A percentile compares a stretch with the other conserved stretches of the same genome.
These are phyloP conservation scores for Curvularia spicifera DNA, from an alignment of 2,329 filamentous ascomycete species.

Conservation along the genomic window DNA sequence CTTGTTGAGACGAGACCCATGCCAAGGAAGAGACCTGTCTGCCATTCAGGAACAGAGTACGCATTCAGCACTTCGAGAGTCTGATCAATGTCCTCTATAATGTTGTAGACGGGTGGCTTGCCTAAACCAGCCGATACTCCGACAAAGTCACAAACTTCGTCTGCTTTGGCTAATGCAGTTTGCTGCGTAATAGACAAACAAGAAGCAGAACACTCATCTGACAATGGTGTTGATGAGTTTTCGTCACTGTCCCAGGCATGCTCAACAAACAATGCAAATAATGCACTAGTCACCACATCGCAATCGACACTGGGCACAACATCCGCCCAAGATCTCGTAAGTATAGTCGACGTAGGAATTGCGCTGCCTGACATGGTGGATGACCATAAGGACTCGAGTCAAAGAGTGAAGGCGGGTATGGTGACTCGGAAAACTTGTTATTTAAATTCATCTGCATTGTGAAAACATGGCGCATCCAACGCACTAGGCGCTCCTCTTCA, in stretches of 20 bases:
- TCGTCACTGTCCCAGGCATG: constrained; percentile 1
- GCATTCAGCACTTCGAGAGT: background rate
- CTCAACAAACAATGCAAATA: background rate
- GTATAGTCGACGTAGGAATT: background rate
- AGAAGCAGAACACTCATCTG: background rate
- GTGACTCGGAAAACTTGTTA: background rate
- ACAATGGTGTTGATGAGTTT: background rate
- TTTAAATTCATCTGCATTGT: background rate
- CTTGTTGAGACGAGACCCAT: constrained; percentile 12
- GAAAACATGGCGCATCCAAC: background rate
- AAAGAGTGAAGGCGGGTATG: background rate
- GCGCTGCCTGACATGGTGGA: background rate
- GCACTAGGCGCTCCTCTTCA: background rate
- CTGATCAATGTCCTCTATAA: constrained; percentile 2
- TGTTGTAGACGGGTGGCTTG: constrained; percentile 10
- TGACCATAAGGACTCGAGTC: background rate
- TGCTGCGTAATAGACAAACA: background rate
- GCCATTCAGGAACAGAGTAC: background rate
- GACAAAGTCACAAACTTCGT: constrained; percentile 18
- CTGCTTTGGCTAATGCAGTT: background rate
- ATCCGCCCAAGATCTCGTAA: background rate
- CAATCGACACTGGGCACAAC: background rate
- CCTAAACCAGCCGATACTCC: constrained; percentile 4
- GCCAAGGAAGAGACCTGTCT: constrained; percentile 10
- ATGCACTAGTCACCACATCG: background rate